These are phyloP conservation scores for Ustilago nuda DNA, from an alignment of 1,284 basidiomycete genomes.

Conservation along the genomic window DNA sequence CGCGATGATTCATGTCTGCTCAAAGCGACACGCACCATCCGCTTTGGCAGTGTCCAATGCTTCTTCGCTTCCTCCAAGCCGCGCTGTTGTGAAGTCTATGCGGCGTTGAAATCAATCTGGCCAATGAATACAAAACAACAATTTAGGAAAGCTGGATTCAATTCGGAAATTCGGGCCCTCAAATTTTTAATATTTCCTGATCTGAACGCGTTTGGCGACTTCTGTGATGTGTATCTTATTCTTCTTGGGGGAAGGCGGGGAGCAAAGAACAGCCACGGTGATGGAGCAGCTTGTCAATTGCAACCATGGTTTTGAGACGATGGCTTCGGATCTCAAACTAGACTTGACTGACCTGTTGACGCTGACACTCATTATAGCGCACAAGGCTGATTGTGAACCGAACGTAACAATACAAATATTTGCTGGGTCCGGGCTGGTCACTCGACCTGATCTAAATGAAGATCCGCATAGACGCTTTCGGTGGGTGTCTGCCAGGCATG, in stretches of 20 bases:
- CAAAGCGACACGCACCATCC: constrained; percentile 4
- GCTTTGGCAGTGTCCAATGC: neutral
- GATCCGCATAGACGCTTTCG: constrained; percentile 55
- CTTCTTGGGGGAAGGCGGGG: too few relatives aligned
- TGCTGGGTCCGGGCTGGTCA: constrained; percentile 2
- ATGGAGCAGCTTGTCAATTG: neutral
- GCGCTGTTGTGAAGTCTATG: neutral
- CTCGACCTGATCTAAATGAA: constrained; percentile 42
- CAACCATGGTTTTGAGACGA: neutral
- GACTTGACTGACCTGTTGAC: neutral
- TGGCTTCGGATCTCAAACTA: neutral
- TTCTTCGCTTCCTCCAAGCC: neutral
- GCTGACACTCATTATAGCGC: neutral
- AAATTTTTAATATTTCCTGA: too few relatives aligned
- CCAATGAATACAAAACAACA: constrained; percentile 3
- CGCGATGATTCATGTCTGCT: neutral
- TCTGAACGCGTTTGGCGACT: too few relatives aligned
- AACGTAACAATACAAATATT: neutral
- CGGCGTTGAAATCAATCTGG: neutral
- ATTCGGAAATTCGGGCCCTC: neutral
- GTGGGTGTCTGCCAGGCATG: constrained; percentile 57
- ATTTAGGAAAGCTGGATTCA: neutral
- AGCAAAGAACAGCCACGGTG: too few relatives aligned
- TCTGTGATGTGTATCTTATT: too few relatives aligned
- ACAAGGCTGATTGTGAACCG: too few relatives aligned